Evolutionary conservation across 2,329 filamentous ascomycete species (phyloP).

Genomic region (Exophiala lecanii-corni): DNA sequence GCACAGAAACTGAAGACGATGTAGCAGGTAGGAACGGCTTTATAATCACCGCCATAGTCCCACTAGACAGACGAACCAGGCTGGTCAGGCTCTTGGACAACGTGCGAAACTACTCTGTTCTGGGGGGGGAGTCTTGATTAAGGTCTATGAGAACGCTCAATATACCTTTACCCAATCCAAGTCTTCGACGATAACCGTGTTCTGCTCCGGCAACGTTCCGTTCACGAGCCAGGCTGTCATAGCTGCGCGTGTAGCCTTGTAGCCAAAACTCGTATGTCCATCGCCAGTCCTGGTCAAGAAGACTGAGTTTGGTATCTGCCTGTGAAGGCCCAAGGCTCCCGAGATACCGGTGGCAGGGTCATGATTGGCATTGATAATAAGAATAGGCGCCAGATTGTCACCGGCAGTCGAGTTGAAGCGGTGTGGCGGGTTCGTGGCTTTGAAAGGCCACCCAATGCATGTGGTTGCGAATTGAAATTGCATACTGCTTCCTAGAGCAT

Average conservation of each 20-base stretch:
- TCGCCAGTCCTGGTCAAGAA: slow-evolving; percentile 38
- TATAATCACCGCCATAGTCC: too few species aligned
- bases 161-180: background rate
- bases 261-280: slow-evolving; percentile 10
- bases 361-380: slow-evolving; percentile 37
- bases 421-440: slow-evolving; percentile 33
- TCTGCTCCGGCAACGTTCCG: slow-evolving; percentile 4
- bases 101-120: too few species aligned
- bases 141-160: too few species aligned
- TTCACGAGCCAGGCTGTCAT: slow-evolving; percentile 12
- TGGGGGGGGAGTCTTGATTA: too few species aligned
- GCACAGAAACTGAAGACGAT: too few species aligned
- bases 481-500: slow-evolving; percentile 34
- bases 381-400: slow-evolving; percentile 29
- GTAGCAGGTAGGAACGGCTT: too few species aligned
- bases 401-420: slow-evolving; percentile 19
- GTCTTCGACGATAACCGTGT: slow-evolving; percentile 7
- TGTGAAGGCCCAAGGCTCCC: slow-evolving; percentile 35
- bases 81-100: too few species aligned
- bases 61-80: too few species aligned
- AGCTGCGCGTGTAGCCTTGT: background rate
- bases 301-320: slow-evolving; percentile 33
- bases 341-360: slow-evolving; percentile 40
- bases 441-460: slow-evolving; percentile 41
- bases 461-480: slow-evolving; percentile 28